A percentile compares a stretch with the other conserved stretches of the same genome.
Conservation (phyloP, 2,329 filamentous ascomycete genomes). For the Ceratocystis papillata region DNA sequence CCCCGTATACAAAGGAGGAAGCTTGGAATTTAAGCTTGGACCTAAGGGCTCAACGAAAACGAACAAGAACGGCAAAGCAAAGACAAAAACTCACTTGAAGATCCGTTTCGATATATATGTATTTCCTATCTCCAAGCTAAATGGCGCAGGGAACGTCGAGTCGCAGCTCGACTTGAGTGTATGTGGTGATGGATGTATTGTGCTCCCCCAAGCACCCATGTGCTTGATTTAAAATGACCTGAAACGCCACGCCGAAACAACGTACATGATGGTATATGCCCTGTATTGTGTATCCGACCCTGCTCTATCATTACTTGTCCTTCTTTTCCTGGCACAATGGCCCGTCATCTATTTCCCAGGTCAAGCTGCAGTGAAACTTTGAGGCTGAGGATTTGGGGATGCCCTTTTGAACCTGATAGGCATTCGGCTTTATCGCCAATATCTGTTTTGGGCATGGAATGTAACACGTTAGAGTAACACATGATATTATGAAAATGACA, state of each 20-base stretch:
- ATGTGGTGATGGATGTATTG: no score
- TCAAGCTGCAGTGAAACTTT: neutral
- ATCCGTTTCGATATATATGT: no score
- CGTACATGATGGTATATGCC: no score
- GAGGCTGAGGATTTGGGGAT: neutral
- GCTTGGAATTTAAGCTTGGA: constrained; percentile 43
- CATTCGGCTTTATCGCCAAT: neutral
- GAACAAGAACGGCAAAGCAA: constrained; percentile 5
- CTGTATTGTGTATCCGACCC: no score
- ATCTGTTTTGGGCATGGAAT: constrained; percentile 6
- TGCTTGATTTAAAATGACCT: no score
- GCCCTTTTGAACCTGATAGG: constrained; percentile 1
- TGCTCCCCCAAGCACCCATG: no score
- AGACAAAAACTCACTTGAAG: neutral
- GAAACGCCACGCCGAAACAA: no score
- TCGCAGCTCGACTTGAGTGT: no score
- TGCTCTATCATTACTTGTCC: no score
- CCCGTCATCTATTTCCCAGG: neutral
- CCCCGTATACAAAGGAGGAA: constrained; percentile 76
- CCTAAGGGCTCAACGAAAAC: neutral
- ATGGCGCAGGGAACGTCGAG: no score
- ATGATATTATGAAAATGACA: constrained; percentile 9
- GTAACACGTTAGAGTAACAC: neutral
- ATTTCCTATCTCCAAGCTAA: no score
- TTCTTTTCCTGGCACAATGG: neutral